These are phyloP conservation scores for Wickerhamiella domercqiae DNA, from an alignment of 805 yeast genomes.

Conservation along the genomic window DNA sequence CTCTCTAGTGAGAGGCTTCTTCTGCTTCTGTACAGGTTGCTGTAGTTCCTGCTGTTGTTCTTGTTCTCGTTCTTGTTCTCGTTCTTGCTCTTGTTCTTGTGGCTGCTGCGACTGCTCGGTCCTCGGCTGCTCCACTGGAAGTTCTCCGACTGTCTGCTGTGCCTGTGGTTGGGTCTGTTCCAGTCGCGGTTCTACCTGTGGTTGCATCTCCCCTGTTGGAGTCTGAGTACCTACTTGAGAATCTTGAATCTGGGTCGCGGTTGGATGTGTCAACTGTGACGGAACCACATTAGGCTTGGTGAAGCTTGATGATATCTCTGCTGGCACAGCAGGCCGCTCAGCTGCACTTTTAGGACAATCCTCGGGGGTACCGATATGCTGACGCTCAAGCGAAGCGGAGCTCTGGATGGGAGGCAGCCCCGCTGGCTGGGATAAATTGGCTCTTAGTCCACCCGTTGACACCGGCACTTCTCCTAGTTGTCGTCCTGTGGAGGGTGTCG, in stretches of 20 bases:
- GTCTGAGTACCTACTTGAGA: background rate
- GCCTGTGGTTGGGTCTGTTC: background rate
- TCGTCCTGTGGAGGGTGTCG: no score
- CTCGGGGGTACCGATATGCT: no score
- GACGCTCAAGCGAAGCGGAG: no score
- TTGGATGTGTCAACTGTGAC: background rate
- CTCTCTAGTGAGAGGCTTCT: slow-evolving; percentile 18
- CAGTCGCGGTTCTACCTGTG: background rate
- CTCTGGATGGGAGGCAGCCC: no score
- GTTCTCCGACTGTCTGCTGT: slow-evolving; percentile 12
- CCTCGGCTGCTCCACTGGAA: slow-evolving; percentile 18
- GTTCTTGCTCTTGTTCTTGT: slow-evolving; percentile 11
- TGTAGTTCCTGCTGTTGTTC: background rate
- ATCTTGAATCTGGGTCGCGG: background rate
- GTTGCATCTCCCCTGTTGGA: no score
- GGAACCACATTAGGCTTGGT: no score
- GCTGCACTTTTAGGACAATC: no score
- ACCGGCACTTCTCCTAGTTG: no score
- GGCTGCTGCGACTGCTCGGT: slow-evolving; percentile 1
- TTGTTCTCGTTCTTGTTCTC: slow-evolving; percentile 11
- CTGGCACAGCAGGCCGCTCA: no score
- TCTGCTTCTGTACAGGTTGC: slow-evolving; percentile 3
- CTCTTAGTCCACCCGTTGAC: no score
- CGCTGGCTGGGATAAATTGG: no score
- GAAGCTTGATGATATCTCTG: no score